Evolutionary conservation across 352 stramenopile species (phyloP), one percentile per base, ranked within the genome.

Genomic region (Discostella stelligera): DNA sequence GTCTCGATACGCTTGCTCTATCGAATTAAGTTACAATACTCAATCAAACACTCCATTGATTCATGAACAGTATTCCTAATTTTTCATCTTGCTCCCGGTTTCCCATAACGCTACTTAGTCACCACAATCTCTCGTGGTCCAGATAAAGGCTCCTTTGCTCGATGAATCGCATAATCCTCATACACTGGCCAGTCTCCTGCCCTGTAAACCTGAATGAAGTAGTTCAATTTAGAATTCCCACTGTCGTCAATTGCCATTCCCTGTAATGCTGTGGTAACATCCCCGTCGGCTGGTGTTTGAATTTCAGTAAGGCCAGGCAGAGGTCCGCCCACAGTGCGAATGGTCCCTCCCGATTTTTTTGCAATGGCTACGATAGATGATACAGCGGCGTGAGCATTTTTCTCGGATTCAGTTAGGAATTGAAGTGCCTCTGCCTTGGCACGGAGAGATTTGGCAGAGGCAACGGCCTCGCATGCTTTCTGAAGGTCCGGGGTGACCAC

Each of bases 161-260:
- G 79, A 48, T 90, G 80, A 55, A 91, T 76, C 44, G 84, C 87
- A 71, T 92, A 92, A 62, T 88, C 84, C 14, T 74, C 84, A 73
- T 92, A 92, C 20, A 91, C 83, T 10, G 84, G 71, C 65, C 77
- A 92, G 64, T 92, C 87, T 48, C 73, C 66, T 14, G 82, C 82
- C 56, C 86, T 83, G 55, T 90, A 92, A 46, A 83, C 80, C 76
- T 92, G 87, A 58, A 91, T 76, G 55, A 90, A 92, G 56, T 85
- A 92, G 73, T 91, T 89, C 27, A 92, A 69, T 53, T 66, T 70
- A 20, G 83, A 86, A 25, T 62, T 66, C 66, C 84, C 84, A 61
- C 86, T 66, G 9, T 74, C 74, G 37, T 82, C 72, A 50, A 92
- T 74, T 66, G 83, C 80, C 87, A 92, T 92, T 27, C 69, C 83